Base-by-base conservation (phyloP, 2,329 filamentous ascomycete genomes). In the Verticillium dahliae region DNA sequence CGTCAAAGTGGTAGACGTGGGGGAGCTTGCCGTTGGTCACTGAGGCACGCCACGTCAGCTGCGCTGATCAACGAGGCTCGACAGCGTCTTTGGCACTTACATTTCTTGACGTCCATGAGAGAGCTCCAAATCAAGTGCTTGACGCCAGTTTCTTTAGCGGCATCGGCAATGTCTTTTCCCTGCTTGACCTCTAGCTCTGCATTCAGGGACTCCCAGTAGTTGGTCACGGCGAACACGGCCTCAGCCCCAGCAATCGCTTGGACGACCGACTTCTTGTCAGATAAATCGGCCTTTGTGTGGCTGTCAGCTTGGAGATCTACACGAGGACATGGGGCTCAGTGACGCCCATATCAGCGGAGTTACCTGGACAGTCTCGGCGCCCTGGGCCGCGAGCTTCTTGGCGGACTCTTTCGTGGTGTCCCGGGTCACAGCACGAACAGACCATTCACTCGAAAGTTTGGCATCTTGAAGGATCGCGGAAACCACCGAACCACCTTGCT, bases 401-500 rank as follows among this genome's bases (percentile, higher is more conserved):
- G 83, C 76, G 1, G 73, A 74, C 0, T 78, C 66, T 58, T 77
- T 80, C 15, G 71, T 69, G 1, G 73, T 64, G 62, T 85, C 75
- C 56, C 85, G 81, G 2, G 85, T 85, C 22, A 88, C 75, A 56
- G 76, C 85, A 35, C 85, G 81, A 45, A 88, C 73, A 4, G 73
- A 69, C 75, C 79, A 86, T 55, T 78, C 70, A 52, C 76, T 73
- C 14, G 74, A 75, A 1, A 82, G 73, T 57, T 77, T 72, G 0
- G 80, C 58, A 55, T 75, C 72, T 52, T 66, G 67, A 38, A 75
- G 66, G 65, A 75, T 75, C 2, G 70, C 67, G 76, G 72, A 27
- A 58, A 84, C 79, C 52, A 87, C 76, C 6, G 81, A 83, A 63
- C 82, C 80, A 57, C 85, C 86, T 72, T 89, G 86, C 62, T 82